Evolutionary conservation across 495 filamentous ascomycete species (phyloP).

Genomic region (Aspergillus campestris): DNA sequence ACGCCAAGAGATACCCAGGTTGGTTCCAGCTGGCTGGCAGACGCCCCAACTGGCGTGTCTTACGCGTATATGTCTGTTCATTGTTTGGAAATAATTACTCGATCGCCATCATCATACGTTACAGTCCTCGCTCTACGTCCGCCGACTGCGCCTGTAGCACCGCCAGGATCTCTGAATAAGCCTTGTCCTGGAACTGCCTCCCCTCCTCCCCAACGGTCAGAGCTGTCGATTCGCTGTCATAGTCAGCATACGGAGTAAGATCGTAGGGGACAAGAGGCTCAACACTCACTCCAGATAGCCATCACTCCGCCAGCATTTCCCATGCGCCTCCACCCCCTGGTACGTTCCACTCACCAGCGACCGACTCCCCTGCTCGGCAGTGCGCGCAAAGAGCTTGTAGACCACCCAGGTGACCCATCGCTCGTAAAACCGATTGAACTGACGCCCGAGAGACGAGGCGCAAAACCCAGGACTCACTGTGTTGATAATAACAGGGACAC

Average conservation of each 20-base stretch:
- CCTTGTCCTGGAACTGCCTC: constrained; percentile 26
- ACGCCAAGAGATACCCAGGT: too few relatives aligned
- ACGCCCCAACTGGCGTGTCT: too few relatives aligned
- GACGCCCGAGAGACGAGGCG: constrained; percentile 28
- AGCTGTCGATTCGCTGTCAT: constrained; percentile 29
- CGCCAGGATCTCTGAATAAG: constrained; percentile 33
- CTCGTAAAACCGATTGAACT: constrained; percentile 32
- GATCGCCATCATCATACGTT: constrained; percentile 1
- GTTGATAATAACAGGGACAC: constrained; percentile 35
- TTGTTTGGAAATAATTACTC: neutral
- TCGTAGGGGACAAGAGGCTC: neutral
- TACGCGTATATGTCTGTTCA: too few relatives aligned
- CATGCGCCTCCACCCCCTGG: constrained; percentile 41
- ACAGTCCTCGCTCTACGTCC: constrained; percentile 11
- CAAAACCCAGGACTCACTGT: constrained; percentile 40
- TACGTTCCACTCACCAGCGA: constrained; percentile 43
- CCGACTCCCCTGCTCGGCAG: constrained; percentile 41
- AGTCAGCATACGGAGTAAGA: constrained; percentile 1
- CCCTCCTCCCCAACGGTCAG: constrained; percentile 26
- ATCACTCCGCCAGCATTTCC: constrained; percentile 42
- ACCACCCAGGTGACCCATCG: constrained; percentile 27
- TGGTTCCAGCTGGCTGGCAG: too few relatives aligned
- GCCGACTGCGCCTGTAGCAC: constrained; percentile 21
- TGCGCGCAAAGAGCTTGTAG: constrained; percentile 36
- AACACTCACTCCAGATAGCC: constrained; percentile 35